These are phyloP conservation scores for Phylloporus sp. DNA, from an alignment of 768 basidiomycete genomes.

Conservation along the genomic window DNA sequence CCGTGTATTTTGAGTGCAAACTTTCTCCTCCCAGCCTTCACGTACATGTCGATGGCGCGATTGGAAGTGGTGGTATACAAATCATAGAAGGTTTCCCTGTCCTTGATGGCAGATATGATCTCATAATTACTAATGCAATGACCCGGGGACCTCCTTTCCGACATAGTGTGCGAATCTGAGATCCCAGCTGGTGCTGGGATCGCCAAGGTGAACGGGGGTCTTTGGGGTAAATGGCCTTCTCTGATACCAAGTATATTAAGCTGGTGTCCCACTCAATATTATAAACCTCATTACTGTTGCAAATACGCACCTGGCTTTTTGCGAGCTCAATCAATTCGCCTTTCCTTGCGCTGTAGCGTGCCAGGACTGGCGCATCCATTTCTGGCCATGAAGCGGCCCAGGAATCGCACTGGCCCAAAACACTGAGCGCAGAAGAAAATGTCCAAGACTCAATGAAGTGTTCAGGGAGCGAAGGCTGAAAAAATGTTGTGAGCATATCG, in stretches of 20 bases:
- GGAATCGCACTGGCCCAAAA: slow-evolving; percentile 71
- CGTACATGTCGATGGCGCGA: slow-evolving; percentile 81
- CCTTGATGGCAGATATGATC: slow-evolving; percentile 53
- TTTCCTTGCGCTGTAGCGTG: slow-evolving; percentile 66
- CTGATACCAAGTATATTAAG: slow-evolving; percentile 81
- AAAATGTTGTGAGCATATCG: slow-evolving; percentile 18
- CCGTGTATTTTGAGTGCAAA: slow-evolving; percentile 85
- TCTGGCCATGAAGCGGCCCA: slow-evolving; percentile 54
- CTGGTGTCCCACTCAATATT: slow-evolving; percentile 38
- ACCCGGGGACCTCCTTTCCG: slow-evolving; percentile 22
- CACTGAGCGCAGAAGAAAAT: slow-evolving; percentile 83
- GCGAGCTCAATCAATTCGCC: slow-evolving; percentile 92
- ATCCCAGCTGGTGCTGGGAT: slow-evolving; percentile 16
- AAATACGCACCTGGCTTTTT: slow-evolving; percentile 66
- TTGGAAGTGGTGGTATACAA: slow-evolving; percentile 74
- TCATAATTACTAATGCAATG: slow-evolving; percentile 54
- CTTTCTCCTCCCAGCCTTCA: slow-evolving; percentile 76
- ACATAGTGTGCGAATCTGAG: slow-evolving; percentile 13
- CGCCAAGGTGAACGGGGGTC: slow-evolving; percentile 68
- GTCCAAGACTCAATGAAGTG: slow-evolving; percentile 92
- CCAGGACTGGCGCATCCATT: slow-evolving; percentile 44
- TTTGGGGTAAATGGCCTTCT: slow-evolving; percentile 64
- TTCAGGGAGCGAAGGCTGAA: slow-evolving; percentile 50
- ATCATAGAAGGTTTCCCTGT: slow-evolving; percentile 65
- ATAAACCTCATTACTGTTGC: neutral